Evolutionary conservation across 768 basidiomycete species (phyloP).

Genomic region (Xerocomellus amylosporus): DNA sequence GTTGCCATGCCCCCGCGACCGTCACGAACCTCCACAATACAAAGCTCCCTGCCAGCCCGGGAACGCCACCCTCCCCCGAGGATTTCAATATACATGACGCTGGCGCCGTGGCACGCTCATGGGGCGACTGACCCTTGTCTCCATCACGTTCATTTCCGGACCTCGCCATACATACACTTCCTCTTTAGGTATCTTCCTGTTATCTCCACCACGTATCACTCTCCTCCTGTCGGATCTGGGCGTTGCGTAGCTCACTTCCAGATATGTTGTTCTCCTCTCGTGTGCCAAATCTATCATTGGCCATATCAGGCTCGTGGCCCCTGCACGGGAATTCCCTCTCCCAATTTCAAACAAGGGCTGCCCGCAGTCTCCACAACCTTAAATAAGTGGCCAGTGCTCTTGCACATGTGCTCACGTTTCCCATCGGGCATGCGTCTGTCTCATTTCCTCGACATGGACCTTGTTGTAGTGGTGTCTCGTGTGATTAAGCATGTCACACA

Average conservation of each 20-base stretch:
- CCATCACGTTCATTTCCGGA: constrained; percentile 34
- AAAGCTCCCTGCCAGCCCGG: constrained; percentile 12
- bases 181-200: constrained; percentile 25
- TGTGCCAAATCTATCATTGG: constrained; percentile 16
- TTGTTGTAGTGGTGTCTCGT: constrained; percentile 13
- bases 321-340: constrained; percentile 16
- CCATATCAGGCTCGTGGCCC: constrained; percentile 8
- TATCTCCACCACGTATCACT: constrained; percentile 35
- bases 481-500: constrained; percentile 4
- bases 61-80: constrained; percentile 21
- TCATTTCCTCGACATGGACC: constrained; percentile 24
- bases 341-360: constrained; percentile 24
- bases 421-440: constrained; percentile 15
- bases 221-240: constrained; percentile 30
- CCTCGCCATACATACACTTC: constrained; percentile 18
- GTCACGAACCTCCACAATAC: constrained; percentile 6
- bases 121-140: constrained; percentile 30
- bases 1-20: neutral
- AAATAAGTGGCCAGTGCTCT: constrained; percentile 4
- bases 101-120: constrained; percentile 35
- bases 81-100: constrained; percentile 30
- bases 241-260: constrained; percentile 24
- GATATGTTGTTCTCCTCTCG: constrained; percentile 27
- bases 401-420: constrained; percentile 7
- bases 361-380: constrained; percentile 19